Evolutionary conservation across 805 yeast species (phyloP), one percentile per base, ranked within the genome.

Genomic region (Candida verbasci): DNA sequence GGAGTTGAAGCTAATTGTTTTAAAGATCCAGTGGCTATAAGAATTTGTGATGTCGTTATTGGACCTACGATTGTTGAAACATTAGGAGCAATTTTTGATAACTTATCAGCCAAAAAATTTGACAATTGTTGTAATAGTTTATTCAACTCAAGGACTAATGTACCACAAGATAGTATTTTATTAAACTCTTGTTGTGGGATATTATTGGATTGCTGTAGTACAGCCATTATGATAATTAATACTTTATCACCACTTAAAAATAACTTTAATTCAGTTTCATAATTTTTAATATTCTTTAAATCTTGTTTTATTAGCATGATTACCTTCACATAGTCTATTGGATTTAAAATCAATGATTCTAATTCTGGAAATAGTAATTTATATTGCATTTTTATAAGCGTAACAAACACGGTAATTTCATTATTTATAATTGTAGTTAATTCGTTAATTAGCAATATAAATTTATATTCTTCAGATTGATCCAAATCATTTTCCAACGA

Each of bases 11-110:
- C 76, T 8, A 91, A 60, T 6, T 76, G 80, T 9, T 61, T 62
- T 4, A 91, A 55, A 0, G 95, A 87, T 2, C 95, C 94, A 1
- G 76, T 63, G 12, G 73, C 66, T 1, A 86, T 73, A 17, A 91
- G 60, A 12, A 93, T 57, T 47, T 83, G 86, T 0, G 95, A 82
- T 0, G 95, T 76, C 0, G 84, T 73, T 5, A 72, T 62, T 0
- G 94, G 65, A 0, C 95, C 94, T 2, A 91, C 67, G 6, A 93
- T 62, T 0, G 76, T 76, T 3, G 86, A 68, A 1, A 86, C 58
- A 54, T 93, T 91, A 2, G 97, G 98, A 0, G 96, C 94, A 46
- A 80, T 71, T 2, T 57, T 52, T 2, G 72, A 60, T 16, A 85
- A 67, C 46, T 78, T 73, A 1, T 68, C 53, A 0, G 89, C 64